Evolutionary conservation across 257 asterid genomes (phyloP), one percentile per base, ranked within the genome.

Genomic region (Nicotiana benthamiana): DNA sequence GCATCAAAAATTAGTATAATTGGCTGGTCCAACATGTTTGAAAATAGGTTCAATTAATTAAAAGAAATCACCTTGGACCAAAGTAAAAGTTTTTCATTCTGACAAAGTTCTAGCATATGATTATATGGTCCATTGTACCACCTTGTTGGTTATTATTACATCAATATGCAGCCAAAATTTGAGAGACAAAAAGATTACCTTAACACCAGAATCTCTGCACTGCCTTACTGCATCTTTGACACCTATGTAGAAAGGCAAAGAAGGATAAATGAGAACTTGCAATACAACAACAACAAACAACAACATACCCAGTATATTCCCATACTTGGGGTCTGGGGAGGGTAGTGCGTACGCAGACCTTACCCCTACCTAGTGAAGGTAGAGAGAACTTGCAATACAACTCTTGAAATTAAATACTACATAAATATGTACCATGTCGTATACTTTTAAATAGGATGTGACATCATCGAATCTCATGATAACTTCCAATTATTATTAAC

Each of bases 171-270:
- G 34, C 67, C 79, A 74, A 74, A 74, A 64, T 81, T 48, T 20
- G 27, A 56, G 30, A 80, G 43, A 65, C 75, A 77, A 77, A 77
- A 83, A 32, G 52, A 56, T 75, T 87, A 94, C 98, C 97, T 95
- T 95, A 77, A 95, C 93, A 77, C 99, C 99, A 80, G 98, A 94
- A 64, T 84, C 90, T n/a, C 83, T 88, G 90, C 99, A 95, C 53
- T 92, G 88, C 86, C 83, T 86, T 79, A 95, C 99, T 36, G 98
- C 99, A 75, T 95, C 92, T 88, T 83, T 91, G 89, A 95, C 99
- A 66, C 99, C 99, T 95, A 87, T 46, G 83, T 52, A 40, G 75
- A 64, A 64, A 48, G 64, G 76, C 27, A 36, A 79, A 64, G 28
- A 70, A 67, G 65, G 77, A 46, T 30, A 65, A 64, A 79, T 63